These are phyloP conservation scores for Moesziomyces sp. DNA, from an alignment of 1,284 basidiomycete genomes.

Conservation along the genomic window DNA sequence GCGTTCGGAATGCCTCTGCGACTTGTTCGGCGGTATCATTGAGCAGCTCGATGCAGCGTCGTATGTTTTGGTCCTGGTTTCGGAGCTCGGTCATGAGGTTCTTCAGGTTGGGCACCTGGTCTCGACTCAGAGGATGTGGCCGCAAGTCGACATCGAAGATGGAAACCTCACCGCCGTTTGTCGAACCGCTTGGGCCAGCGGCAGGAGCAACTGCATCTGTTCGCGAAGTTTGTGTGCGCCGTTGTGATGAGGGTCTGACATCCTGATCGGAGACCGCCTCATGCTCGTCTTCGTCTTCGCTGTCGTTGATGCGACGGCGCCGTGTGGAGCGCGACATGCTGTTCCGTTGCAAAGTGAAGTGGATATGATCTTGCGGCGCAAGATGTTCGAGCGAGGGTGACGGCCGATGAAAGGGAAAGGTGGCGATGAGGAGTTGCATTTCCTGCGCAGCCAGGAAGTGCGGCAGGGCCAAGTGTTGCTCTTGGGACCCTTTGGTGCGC, in stretches of 20 bases:
- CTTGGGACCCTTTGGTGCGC: background rate
- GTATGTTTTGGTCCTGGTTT: slow-evolving; percentile 14
- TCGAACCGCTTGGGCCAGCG: background rate
- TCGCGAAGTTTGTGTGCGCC: slow-evolving; percentile 7
- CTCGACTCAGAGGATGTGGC: slow-evolving; percentile 25
- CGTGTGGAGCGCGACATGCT: slow-evolving; percentile 29
- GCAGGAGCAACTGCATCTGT: background rate
- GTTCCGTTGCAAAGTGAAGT: too few species aligned
- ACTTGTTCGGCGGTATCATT: slow-evolving; percentile 38
- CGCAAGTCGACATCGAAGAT: slow-evolving; percentile 16
- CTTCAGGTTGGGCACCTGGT: slow-evolving; percentile 27
- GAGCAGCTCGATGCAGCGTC: slow-evolving; percentile 34
- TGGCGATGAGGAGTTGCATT: slow-evolving; percentile 9
- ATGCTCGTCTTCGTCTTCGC: slow-evolving; percentile 17
- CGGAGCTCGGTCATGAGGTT: slow-evolving; percentile 27
- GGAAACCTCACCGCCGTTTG: background rate
- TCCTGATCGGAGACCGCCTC: background rate
- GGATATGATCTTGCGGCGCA: background rate
- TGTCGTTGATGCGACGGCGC: slow-evolving; percentile 23
- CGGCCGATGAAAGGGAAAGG: background rate
- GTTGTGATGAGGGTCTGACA: too few species aligned
- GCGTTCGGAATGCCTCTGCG: slow-evolving; percentile 27
- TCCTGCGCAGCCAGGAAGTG: background rate
- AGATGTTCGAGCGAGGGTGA: background rate
- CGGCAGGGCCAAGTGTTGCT: background rate